Conservation (phyloP, 768 basidiomycete genomes). For the Boletus barrowsii region DNA sequence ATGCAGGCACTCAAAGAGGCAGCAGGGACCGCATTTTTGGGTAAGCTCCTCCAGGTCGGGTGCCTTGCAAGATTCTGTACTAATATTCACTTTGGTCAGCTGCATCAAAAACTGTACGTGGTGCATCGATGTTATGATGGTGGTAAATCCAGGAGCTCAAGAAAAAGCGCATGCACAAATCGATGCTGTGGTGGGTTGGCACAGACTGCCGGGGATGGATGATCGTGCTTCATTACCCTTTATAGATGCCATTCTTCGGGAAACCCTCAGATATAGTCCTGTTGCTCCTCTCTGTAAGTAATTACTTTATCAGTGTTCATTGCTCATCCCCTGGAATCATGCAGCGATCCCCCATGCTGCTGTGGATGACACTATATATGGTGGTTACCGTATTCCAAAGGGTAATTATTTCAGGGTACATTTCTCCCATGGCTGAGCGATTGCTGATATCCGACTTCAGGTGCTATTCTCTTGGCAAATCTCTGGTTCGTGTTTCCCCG, state of each 20-base stretch:
- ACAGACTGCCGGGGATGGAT: not conserved
- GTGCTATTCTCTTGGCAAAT: slow-evolving; percentile 2
- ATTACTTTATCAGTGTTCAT: not conserved
- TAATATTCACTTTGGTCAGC: not conserved
- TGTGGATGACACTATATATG: not conserved
- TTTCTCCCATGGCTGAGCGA: not conserved
- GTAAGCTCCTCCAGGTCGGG: not conserved
- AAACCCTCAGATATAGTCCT: not conserved
- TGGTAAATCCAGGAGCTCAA: not conserved
- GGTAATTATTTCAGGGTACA: not conserved
- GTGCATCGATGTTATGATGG: not conserved
- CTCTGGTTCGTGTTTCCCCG: slow-evolving; percentile 2
- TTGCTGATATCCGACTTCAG: not conserved
- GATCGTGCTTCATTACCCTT: not conserved
- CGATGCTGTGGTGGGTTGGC: not conserved
- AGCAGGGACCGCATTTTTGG: not conserved
- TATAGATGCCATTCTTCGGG: not conserved
- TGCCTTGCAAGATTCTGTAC: not conserved
- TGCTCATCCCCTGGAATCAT: not conserved
- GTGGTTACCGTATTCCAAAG: slow-evolving; percentile 48
- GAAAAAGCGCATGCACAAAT: not conserved
- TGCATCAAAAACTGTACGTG: not conserved
- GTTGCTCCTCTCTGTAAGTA: not conserved
- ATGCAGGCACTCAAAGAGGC: not conserved
- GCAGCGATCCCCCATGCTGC: not conserved